A percentile compares a stretch with the other conserved stretches of the same genome.
Conservation (phyloP, 2,329 filamentous ascomycete species). For the Paramyrothecium sp. region DNA sequence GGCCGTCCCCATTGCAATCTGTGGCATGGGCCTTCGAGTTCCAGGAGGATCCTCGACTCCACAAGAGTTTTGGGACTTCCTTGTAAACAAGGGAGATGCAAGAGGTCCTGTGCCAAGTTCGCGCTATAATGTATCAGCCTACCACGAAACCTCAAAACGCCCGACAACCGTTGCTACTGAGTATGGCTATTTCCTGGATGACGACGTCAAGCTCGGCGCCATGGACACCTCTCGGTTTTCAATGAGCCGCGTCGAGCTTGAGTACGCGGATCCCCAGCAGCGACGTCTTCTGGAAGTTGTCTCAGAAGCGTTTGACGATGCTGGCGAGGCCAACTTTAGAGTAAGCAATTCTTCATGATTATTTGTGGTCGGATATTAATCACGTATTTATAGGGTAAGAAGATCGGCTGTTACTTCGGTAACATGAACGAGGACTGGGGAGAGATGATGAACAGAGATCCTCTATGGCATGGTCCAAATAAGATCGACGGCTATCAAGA, state of each 20-base stretch:
- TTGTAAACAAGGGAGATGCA: constrained; percentile 19
- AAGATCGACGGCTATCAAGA: constrained; percentile 11
- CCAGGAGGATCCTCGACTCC: constrained; percentile 20
- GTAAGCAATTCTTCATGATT: neutral
- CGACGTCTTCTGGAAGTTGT: neutral
- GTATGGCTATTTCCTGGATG: constrained; percentile 15
- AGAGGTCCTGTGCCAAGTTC: constrained; percentile 12
- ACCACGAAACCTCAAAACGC: neutral
- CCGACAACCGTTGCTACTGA: constrained; percentile 4
- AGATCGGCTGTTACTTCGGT: too few relatives aligned
- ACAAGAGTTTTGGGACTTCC: constrained; percentile 23
- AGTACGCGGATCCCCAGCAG: neutral
- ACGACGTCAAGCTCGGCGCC: constrained; percentile 10
- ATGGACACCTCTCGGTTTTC: constrained; percentile 24
- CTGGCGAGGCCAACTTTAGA: neutral
- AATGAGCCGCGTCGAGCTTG: constrained; percentile 5
- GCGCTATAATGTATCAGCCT: neutral
- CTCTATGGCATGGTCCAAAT: constrained; percentile 6
- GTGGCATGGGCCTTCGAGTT: constrained; percentile 23
- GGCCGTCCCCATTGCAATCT: constrained; percentile 20
- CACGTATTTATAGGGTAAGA: too few relatives aligned
- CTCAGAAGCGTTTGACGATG: neutral
- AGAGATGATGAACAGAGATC: constrained; percentile 4
- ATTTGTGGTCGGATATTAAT: too few relatives aligned
- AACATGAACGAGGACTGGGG: neutral